Conservation (phyloP, 768 basidiomycete genomes). For the Leccinum obscurum region DNA sequence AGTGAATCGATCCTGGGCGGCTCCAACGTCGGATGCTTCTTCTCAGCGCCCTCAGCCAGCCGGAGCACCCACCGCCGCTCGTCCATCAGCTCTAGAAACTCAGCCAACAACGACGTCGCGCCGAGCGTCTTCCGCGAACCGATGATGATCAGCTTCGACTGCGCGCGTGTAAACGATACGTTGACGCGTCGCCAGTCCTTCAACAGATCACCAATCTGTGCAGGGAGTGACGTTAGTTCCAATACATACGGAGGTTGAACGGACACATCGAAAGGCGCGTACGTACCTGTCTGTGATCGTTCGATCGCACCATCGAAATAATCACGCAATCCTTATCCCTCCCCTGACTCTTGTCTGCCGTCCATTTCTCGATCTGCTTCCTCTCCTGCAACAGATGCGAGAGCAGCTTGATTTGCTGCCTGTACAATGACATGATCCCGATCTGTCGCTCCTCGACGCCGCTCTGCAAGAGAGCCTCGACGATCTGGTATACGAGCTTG, state of each 20-base stretch:
- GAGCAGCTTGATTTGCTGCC: constrained; percentile 93
- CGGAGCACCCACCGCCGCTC: constrained; percentile 66
- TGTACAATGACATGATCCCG: constrained; percentile 89
- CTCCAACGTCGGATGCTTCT: constrained; percentile 43
- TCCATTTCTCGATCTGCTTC: constrained; percentile 76
- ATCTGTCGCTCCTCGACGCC: constrained; percentile 73
- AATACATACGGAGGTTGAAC: not conserved
- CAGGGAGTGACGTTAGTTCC: not conserved
- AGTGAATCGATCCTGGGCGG: constrained; percentile 7
- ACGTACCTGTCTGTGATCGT: constrained; percentile 71
- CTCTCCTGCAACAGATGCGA: constrained; percentile 57
- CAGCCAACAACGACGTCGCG: constrained; percentile 55
- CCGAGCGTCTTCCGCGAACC: constrained; percentile 82
- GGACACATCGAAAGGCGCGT: not conserved
- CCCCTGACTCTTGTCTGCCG: constrained; percentile 92
- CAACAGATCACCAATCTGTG: constrained; percentile 85
- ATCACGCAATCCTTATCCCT: constrained; percentile 95
- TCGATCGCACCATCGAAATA: constrained; percentile 90
- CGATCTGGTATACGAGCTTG: constrained; percentile 61
- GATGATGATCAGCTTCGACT: constrained; percentile 86
- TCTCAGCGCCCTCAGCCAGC: constrained; percentile 56
- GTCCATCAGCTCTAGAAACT: constrained; percentile 81
- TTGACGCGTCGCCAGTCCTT: constrained; percentile 98
- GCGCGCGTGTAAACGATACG: constrained; percentile 93
- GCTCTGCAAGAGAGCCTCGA: constrained; percentile 59